Conservation (phyloP, 306 rosid species). For the Heteromeles arbutifolia region DNA sequence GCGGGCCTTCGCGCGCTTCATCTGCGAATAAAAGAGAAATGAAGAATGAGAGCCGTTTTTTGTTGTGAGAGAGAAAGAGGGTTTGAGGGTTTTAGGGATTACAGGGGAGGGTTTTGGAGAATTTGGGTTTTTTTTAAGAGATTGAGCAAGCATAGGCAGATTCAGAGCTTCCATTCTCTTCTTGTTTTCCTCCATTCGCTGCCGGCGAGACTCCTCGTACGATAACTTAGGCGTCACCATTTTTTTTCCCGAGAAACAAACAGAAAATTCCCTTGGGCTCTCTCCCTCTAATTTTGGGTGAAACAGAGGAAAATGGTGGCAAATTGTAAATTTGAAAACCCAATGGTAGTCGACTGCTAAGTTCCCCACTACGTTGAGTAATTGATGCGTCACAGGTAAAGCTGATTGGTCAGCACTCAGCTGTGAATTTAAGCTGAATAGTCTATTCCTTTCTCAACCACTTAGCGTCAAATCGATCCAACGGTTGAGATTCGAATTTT, state of each 20-base stretch:
- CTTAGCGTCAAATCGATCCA: background rate
- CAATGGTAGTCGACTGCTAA: background rate
- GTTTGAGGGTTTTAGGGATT: background rate
- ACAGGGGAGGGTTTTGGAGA: constrained; percentile 55
- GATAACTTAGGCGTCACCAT: constrained; percentile 32
- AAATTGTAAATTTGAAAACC: background rate
- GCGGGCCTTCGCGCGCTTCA: constrained; percentile 44
- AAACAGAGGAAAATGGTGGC: background rate
- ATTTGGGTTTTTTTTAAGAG: constrained; percentile 30
- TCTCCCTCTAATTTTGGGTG: background rate
- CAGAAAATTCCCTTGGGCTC: background rate
- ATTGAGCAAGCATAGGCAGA: constrained; percentile 50
- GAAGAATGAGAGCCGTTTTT: background rate
- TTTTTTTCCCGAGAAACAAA: constrained; percentile 13
- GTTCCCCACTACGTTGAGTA: too few species aligned
- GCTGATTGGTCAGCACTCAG: background rate
- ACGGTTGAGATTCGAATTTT: background rate
- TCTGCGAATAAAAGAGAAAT: constrained; percentile 13
- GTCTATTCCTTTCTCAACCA: background rate
- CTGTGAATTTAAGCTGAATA: background rate
- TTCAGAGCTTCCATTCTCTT: constrained; percentile 75
- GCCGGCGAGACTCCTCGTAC: constrained; percentile 58
- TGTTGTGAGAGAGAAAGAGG: background rate
- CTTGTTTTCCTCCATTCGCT: constrained; percentile 65
- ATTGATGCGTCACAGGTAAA: too few species aligned